These are phyloP conservation scores for Cardiospermum halicacabum DNA, from an alignment of 345 rosid genomes.

Conservation along the genomic window DNA sequence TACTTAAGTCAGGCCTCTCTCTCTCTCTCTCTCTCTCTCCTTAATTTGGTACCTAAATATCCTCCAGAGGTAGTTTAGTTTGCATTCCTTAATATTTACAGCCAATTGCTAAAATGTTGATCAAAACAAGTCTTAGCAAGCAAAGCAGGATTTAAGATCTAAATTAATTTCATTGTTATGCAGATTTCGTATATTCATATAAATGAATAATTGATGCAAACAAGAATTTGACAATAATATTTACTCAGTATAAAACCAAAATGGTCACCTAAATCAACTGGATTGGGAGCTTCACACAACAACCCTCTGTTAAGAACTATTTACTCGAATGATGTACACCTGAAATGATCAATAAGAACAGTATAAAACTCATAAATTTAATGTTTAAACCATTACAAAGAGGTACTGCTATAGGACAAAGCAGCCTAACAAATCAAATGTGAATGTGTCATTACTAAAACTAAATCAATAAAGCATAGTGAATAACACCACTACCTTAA, in stretches of 20 bases:
- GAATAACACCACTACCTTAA: constrained; percentile 40
- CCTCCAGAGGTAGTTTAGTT: too few species aligned
- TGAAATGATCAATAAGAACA: constrained; percentile 11
- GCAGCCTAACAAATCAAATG: not conserved
- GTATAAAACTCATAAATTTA: not conserved
- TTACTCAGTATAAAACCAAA: not conserved
- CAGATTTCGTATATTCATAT: not conserved
- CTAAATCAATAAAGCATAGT: not conserved
- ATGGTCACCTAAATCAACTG: constrained; percentile 8
- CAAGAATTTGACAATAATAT: not conserved
- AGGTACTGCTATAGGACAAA: not conserved
- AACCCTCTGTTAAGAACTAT: constrained; percentile 19
- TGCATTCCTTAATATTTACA: not conserved
- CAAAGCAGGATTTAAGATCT: not conserved
- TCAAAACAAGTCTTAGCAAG: not conserved
- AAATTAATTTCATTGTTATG: not conserved
- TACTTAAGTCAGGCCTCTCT: too few species aligned
- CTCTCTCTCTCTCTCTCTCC: too few species aligned
- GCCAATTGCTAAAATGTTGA: not conserved
- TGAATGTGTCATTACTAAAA: not conserved
- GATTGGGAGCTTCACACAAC: constrained; percentile 7
- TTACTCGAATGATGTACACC: constrained; percentile 41
- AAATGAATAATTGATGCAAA: not conserved
- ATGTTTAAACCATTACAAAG: not conserved
- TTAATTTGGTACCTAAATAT: too few species aligned